A percentile compares a stretch with the other conserved stretches of the same genome.
These are phyloP conservation scores for Myochromella boudieri DNA, from an alignment of 768 basidiomycete species.

Conservation along the genomic window DNA sequence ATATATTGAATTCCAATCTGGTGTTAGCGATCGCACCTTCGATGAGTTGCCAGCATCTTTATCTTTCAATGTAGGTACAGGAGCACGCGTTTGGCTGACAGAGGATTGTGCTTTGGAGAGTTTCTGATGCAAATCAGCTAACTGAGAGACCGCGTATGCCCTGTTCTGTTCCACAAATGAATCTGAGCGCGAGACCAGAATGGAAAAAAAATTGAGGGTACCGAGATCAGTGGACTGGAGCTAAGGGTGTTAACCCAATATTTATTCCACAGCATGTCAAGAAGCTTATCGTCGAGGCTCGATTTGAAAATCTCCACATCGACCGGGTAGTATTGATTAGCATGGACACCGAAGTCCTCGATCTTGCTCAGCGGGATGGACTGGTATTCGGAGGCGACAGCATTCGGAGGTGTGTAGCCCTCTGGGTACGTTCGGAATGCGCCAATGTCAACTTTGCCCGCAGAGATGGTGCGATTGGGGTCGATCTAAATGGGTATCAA, in stretches of 20 bases:
- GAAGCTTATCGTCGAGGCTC: conserved; percentile 79
- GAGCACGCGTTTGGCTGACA: conserved; percentile 58
- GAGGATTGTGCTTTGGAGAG: conserved; percentile 67
- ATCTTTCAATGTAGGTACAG: conserved; percentile 54
- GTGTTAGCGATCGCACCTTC: conserved; percentile 38
- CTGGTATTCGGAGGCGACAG: conserved; percentile 82
- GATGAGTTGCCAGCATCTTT: conserved; percentile 35
- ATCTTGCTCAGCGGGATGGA: conserved; percentile 96
- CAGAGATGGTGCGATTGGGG: conserved; percentile 96
- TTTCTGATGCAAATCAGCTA: conserved; percentile 89
- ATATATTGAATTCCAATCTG: not conserved
- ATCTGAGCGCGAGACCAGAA: not conserved
- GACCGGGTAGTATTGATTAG: conserved; percentile 92
- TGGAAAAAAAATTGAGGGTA: conserved; percentile 29
- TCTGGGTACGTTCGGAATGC: conserved; percentile 98
- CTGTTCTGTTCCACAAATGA: conserved; percentile 65
- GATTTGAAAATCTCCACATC: conserved; percentile 97
- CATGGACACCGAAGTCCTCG: conserved; percentile 98
- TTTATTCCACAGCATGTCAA: conserved; percentile 96
- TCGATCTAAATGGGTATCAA: conserved; percentile 64
- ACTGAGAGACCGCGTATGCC: conserved; percentile 89
- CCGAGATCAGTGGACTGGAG: conserved; percentile 90
- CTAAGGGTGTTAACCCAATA: conserved; percentile 99
- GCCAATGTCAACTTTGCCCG: conserved; percentile 98
- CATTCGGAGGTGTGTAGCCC: conserved; percentile 82